Evolutionary conservation across 345 rosid species (phyloP), one percentile per base, ranked within the genome.

Genomic region (Camelina hispida): DNA sequence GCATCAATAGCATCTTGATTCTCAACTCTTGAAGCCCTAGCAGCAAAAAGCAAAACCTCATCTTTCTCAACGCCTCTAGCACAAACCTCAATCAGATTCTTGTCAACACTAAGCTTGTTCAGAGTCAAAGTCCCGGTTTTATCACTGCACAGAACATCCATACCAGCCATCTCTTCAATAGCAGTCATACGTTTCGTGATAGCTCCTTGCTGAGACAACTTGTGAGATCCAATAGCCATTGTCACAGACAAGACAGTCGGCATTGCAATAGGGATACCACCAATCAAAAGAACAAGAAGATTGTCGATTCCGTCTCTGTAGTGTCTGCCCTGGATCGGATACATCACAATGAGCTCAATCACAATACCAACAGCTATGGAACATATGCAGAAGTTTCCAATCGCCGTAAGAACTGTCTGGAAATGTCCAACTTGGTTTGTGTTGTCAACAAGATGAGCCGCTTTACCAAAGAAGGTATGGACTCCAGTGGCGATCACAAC

Each of bases 111-210:
- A 62, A 91, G 84, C 83, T 89, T 91, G 87, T 91, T 91, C 0
- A 91, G 87, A 4, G 97, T 91, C 54, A 91, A 73, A 6, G 97
- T 89, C 30, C 97, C 97, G 4, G 97, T 91, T 80, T 89, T 89
- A 18, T 91, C 97, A 17, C 97, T 91, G 77, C 97, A 89, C 10
- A 91, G 85, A 69, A 91, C 97, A 76, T 91, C 97, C 97, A 91
- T 91, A 23, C 97, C 96, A 8, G 96, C 97, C 97, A 89, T 84
- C 75, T 91, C 96, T 70, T 91, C 97, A 4, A 91, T 91, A 38
- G 97, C 96, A 50, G 97, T 89, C 97, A 91, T 91, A 25, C 97
- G 83, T 82, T 91, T 91, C 2, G 97, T 91, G 69, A 91, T 91
- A 52, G 97, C 97, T 40, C 96, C 97, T 73, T 91, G 96, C 73